These are phyloP conservation scores for Sugiyamaella valdiviana DNA, from an alignment of 805 yeast genomes.

Conservation along the genomic window DNA sequence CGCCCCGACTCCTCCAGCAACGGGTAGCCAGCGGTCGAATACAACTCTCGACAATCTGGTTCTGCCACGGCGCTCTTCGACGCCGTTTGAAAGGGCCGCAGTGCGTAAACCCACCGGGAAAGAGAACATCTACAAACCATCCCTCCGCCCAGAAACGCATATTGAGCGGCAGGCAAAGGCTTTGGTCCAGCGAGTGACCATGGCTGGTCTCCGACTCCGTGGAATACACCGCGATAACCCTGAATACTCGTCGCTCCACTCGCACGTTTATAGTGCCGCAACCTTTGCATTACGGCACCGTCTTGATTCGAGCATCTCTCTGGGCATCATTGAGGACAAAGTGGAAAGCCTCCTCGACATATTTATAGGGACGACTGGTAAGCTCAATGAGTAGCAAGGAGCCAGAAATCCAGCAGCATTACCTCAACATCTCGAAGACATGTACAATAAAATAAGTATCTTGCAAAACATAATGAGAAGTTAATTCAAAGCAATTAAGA, in stretches of 20 bases:
- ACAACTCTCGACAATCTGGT: not conserved
- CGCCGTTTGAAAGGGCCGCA: conserved; percentile 1
- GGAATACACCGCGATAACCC: conserved; percentile 24
- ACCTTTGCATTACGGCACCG: conserved; percentile 25
- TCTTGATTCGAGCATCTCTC: conserved; percentile 5
- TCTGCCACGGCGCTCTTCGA: not conserved
- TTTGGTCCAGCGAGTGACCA: conserved; percentile 27
- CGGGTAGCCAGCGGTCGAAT: not conserved
- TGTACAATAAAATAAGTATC: too few species aligned
- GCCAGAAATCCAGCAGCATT: not conserved
- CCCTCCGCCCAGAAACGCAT: not conserved
- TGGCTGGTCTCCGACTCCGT: conserved; percentile 33
- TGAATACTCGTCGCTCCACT: conserved; percentile 27
- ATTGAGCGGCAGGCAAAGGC: conserved; percentile 8
- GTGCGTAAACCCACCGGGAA: conserved; percentile 1
- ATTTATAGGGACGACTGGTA: not conserved
- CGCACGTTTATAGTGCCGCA: conserved; percentile 25
- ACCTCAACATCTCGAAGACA: not conserved
- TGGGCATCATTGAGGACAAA: conserved; percentile 16
- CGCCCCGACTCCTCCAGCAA: not conserved
- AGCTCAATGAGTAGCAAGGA: not conserved
- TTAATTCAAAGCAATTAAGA: too few species aligned
- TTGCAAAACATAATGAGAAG: too few species aligned
- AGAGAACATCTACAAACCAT: conserved; percentile 4
- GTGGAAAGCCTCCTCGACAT: conserved; percentile 17